These are phyloP conservation scores for Agaricus bisporus DNA, from an alignment of 768 basidiomycete species.

Conservation along the genomic window DNA sequence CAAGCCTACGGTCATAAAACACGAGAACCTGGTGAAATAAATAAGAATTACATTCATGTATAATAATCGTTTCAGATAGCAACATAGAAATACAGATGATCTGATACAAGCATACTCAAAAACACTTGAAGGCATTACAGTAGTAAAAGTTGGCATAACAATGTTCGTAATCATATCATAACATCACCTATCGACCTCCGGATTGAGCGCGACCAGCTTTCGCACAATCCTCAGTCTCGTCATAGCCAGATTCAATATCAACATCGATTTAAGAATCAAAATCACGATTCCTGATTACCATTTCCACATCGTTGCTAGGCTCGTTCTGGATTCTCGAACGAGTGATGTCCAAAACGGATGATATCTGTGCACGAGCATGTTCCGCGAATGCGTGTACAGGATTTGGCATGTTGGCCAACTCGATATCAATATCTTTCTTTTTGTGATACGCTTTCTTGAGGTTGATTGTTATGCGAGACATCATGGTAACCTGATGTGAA, in stretches of 20 bases:
- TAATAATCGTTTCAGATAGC: too few relatives aligned
- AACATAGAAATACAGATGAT: too few relatives aligned
- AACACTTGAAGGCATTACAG: too few relatives aligned
- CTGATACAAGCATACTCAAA: too few relatives aligned
- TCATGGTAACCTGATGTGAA: constrained; percentile 48
- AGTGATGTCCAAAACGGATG: neutral
- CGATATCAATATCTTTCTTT: constrained; percentile 8
- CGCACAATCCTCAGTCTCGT: neutral
- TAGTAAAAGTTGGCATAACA: too few relatives aligned
- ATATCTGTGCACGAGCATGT: neutral
- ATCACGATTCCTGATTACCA: neutral
- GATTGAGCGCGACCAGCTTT: too few relatives aligned
- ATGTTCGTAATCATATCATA: too few relatives aligned
- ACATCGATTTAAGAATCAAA: neutral
- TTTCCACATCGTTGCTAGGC: neutral
- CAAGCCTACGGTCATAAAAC: too few relatives aligned
- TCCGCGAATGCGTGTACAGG: neutral
- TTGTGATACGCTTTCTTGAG: constrained; percentile 37
- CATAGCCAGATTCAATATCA: neutral
- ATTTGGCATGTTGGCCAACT: neutral
- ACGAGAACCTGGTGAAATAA: too few relatives aligned
- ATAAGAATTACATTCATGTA: too few relatives aligned
- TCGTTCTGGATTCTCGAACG: neutral
- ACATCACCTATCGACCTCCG: too few relatives aligned
- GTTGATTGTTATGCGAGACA: constrained; percentile 63